Conservation (phyloP, 306 rosid genomes). For the Alnus rubra region DNA sequence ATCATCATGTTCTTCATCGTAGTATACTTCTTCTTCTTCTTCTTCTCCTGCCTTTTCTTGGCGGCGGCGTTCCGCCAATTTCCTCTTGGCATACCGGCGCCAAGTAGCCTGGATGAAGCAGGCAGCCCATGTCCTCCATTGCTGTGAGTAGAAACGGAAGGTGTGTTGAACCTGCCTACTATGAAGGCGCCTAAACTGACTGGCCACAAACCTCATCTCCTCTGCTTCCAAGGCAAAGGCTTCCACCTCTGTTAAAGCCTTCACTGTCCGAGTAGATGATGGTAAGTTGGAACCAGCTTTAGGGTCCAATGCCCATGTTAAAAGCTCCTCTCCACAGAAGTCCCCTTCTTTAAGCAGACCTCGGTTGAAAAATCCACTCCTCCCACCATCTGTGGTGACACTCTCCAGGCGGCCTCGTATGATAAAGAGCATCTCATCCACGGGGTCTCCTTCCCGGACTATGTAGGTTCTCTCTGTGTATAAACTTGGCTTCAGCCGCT, state of each 20-base stretch:
- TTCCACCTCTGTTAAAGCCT: constrained; percentile 82
- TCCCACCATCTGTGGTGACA: constrained; percentile 89
- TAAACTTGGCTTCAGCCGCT: constrained; percentile 80
- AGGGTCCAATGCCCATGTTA: constrained; percentile 93
- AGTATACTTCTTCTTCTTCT: constrained; percentile 21
- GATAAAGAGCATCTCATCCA: constrained; percentile 84
- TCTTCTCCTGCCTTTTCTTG: constrained; percentile 52
- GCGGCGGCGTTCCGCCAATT: constrained; percentile 36
- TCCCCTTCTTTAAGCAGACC: constrained; percentile 78
- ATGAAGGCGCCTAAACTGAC: constrained; percentile 83
- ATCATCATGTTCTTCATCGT: constrained; percentile 27
- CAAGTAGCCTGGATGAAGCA: constrained; percentile 83
- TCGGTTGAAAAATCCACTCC: constrained; percentile 93
- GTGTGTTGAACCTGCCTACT: constrained; percentile 90
- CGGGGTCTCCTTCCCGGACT: constrained; percentile 91
- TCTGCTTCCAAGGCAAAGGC: constrained; percentile 93
- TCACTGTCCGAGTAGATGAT: constrained; percentile 85
- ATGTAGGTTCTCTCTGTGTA: constrained; percentile 67
- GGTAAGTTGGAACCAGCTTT: constrained; percentile 77
- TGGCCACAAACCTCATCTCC: constrained; percentile 81
- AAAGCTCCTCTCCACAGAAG: constrained; percentile 87
- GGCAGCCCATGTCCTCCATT: constrained; percentile 96
- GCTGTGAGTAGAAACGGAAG: constrained; percentile 89
- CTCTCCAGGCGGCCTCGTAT: constrained; percentile 88
- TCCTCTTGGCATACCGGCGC: constrained; percentile 61